Evolutionary conservation across 768 basidiomycete species (phyloP), one percentile per base, ranked within the genome.

Genomic region (Xerocomellus amylosporus): DNA sequence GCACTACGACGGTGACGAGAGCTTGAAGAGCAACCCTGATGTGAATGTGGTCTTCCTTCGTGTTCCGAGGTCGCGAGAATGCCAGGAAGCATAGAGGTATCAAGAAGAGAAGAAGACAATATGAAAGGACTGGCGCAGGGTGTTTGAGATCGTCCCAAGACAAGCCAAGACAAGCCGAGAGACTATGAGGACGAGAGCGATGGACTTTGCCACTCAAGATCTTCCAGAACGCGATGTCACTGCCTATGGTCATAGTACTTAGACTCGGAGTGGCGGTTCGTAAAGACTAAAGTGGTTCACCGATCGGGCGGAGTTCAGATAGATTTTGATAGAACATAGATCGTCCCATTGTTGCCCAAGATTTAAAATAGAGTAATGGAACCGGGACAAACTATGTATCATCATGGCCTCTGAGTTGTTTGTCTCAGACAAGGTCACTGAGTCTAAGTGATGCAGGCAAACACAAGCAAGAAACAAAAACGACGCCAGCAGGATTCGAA

Each of bases 401-500:
- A 37, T 37, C 36, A 4, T n/a, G 8, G 36, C 8, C 17, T n/a
- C 26, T 43, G 4, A 3, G 5, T 24, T 26, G 24, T 9, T 43
- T 9, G 36, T 5, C 15, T 36, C 36, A 17, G 36, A 8, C 36
- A 36, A 36, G 31, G 9, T n/a, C 24, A 24, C 4, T 24, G 4
- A 4, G 24, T 10, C 30, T n/a, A n/a, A 10, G 9, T 33, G n/a
- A 37, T 15, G 17, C 8, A 36, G 36, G 36, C 17, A 37, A 2
- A 15, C 33, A 7, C 33, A 7, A 1, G 9, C 5, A 0, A 1
- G 26, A n/a, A 33, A 28, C 54, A 66, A 64, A 51, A 49, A 20
- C 72, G 70, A 73, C 71, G 73, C 72, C 72, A 73, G 72, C 71
- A 71, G 70, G 70, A 71, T 71, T 71, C 72, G 70, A 71, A 71